Evolutionary conservation across 176 grass and related monocot genomes (phyloP), one percentile per base, ranked within the genome.

Genomic region (Saccharum spontaneum): DNA sequence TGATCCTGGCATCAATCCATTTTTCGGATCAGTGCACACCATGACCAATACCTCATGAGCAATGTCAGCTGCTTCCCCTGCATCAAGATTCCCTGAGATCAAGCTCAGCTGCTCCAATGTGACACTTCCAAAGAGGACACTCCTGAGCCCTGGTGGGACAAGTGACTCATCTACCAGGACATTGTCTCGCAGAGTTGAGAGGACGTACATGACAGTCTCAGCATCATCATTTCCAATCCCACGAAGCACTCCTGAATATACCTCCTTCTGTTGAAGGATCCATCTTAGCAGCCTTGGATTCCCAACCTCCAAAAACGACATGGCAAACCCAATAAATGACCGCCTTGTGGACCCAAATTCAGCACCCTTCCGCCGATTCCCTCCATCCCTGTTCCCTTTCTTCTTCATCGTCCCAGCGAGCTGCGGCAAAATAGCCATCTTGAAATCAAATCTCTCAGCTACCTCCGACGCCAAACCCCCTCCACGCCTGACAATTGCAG

Each of bases 81-180:
- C 76, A 64, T 87, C 84, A 43, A 67, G 70, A 90, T 94, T 98
- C 75, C 95, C 87, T 2, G 95, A 98, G 34, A 98, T 91, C 57
- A 82, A 80, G 78, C 90, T 93, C 50, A 98, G 64, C 75, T 98
- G 91, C 83, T 98, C 95, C 60, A 98, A 78, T 78, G 95, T 94
- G 48, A 77, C 89, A 72, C 90, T 98, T 36, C 95, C 95, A 90
- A 98, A 94, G 81, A 98, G 89, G 69, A 98, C 95, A 76, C 95
- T 98, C 75, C 95, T 86, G 18, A 98, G 84, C 7, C 90, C 90
- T 48, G 95, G 92, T 67, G 95, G 92, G 71, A 93, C 76, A 67
- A 98, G 90, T 28, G 89, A 98, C 49, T 93, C 76, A 65, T 94
- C 87, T 77, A 79, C 84, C 68, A 98, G 72, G 46, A 98, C 85